phyloP scores from a whole-genome alignment of 176 grass and related monocot genomes.

The Raddia distichophylla region DNA sequence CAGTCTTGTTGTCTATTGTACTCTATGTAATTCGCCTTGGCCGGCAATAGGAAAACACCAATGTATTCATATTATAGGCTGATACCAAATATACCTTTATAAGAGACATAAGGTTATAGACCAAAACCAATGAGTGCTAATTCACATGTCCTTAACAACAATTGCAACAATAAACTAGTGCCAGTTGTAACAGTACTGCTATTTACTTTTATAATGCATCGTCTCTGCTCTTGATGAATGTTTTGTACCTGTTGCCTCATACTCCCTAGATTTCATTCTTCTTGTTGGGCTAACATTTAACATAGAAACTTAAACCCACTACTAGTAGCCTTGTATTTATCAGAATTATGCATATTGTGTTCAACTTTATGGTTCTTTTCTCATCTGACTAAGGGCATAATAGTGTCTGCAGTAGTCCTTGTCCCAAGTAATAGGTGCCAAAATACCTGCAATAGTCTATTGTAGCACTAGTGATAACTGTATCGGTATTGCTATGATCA shows the following conservation, averaged over 20 bases:
- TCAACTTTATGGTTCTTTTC: not conserved
- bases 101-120: not conserved
- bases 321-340: not conserved
- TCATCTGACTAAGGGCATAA: not conserved
- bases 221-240: not conserved
- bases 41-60: not conserved
- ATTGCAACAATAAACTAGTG: not conserved
- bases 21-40: not conserved
- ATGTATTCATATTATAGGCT: not conserved
- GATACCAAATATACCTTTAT: not conserved
- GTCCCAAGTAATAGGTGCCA: not conserved
- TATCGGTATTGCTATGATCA: constrained; percentile 15
- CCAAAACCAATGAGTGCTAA: constrained; percentile 4
- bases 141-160: constrained; percentile 7
- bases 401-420: not conserved
- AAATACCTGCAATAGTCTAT: not conserved
- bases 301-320: not conserved
- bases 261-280: constrained; percentile 7
- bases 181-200: not conserved
- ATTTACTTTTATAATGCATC: not conserved
- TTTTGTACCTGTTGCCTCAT: not conserved
- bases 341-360: not conserved
- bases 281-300: not conserved
- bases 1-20: not conserved
- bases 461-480: not conserved